Conservation (phyloP, 2,329 filamentous ascomycete species). For the Scolecobasidium constrictum region DNA sequence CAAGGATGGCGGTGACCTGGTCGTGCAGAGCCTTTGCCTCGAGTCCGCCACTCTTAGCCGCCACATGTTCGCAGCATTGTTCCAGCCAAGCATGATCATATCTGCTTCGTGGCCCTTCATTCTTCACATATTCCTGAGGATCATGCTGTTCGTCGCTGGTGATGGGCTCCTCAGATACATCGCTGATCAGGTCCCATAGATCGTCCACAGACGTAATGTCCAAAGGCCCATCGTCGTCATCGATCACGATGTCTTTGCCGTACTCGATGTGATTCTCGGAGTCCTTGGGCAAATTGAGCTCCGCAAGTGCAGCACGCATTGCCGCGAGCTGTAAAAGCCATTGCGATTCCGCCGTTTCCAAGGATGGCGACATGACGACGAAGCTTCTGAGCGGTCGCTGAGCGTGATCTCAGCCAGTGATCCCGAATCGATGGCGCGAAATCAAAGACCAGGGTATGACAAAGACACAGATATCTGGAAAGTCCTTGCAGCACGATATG, state of each 20-base stretch:
- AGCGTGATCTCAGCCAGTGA: background rate
- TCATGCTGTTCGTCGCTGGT: slow-evolving; percentile 49
- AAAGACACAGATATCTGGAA: too few relatives aligned
- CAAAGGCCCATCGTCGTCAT: slow-evolving; percentile 51
- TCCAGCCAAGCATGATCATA: slow-evolving; percentile 62
- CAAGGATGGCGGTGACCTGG: slow-evolving; percentile 66
- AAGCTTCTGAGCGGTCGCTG: background rate
- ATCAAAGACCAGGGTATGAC: background rate
- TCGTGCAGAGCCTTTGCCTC: slow-evolving; percentile 60
- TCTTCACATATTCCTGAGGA: slow-evolving; percentile 16
- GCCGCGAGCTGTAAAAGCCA: slow-evolving; percentile 79
- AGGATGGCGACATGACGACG: slow-evolving; percentile 26
- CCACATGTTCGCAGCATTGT: slow-evolving; percentile 55
- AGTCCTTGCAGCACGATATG: too few relatives aligned
- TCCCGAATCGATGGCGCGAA: background rate
- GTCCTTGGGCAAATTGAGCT: slow-evolving; percentile 46
- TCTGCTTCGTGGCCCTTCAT: background rate
- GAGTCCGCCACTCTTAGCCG: slow-evolving; percentile 53
- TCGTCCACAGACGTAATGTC: slow-evolving; percentile 43
- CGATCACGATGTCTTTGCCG: slow-evolving; percentile 48
- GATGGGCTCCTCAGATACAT: slow-evolving; percentile 55
- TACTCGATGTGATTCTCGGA: slow-evolving; percentile 39
- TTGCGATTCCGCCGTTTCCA: slow-evolving; percentile 43
- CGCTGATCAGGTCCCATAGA: slow-evolving; percentile 86
- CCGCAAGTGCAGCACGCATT: slow-evolving; percentile 77